Evolutionary conservation across 2,329 filamentous ascomycete species (phyloP), one percentile per base, ranked within the genome.

Genomic region (Colletotrichum filicis): DNA sequence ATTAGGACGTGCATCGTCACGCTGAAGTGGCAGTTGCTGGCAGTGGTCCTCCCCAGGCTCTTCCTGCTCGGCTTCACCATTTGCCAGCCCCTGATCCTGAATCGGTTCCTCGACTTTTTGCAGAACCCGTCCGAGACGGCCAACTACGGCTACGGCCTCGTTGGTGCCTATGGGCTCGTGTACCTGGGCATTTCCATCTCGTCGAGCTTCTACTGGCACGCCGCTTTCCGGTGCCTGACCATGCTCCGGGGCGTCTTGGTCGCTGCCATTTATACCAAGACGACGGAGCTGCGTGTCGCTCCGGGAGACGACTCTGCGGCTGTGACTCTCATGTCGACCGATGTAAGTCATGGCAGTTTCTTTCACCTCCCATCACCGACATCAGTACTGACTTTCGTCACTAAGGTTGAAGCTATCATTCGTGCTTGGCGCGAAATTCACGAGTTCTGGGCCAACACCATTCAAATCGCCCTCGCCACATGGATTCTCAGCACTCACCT

Each of bases 111-210:
- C 30, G 46, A 76, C 7, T 82, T 81, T 57, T 77, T 82, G 55
- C 75, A 78, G 59, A 75, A 79, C 66, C 37, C 68, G 9, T 75
- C 76, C 55, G 78, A 76, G 2, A 73, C 73, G 5, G 49, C 83
- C 1, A 79, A 81, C 30, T 75, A 75, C 2, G 81, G 81, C 1
- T 82, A 82, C 58, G 82, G 84, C 5, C 80, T 87, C 16, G 83
- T 87, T 53, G 84, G 80, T 2, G 83, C 84, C 0, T 82, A 82
- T 14, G 74, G 81, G 3, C 73, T 86, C 1, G 79, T 87, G 4
- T 87, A 86, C 66, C 68, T 83, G 11, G 85, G 85, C 2, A 81
- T 85, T 35, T 84, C 85, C 2, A 84, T 79, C 8, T 73, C 75
- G 4, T 76, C 75, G 22, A 75, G 76, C 46, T 75, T 76, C 22